Conservation (phyloP, 2,329 filamentous ascomycete genomes). For the Erysiphe pulchra region DNA sequence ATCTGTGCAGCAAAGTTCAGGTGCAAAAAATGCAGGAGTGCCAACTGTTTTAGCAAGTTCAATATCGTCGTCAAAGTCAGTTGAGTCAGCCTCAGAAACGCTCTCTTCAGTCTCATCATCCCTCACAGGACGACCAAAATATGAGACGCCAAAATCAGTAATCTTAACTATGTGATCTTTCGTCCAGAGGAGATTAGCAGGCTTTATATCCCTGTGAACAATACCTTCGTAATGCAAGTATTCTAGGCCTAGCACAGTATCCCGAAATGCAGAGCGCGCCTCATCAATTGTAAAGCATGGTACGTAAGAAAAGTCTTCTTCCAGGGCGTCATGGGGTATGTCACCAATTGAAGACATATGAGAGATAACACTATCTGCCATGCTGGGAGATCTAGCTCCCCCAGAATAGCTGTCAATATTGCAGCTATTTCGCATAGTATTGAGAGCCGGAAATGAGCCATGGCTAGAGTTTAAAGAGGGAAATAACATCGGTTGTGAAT, state of each 20-base stretch:
- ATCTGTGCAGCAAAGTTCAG: conserved; percentile 82
- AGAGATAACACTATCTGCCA: conserved; percentile 43
- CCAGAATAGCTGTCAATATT: conserved; percentile 31
- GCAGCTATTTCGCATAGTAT: conserved; percentile 17
- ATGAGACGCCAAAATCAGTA: conserved; percentile 95
- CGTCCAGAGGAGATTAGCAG: conserved; percentile 84
- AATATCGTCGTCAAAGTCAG: conserved; percentile 73
- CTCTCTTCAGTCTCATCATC: conserved; percentile 57
- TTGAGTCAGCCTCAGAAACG: conserved; percentile 55
- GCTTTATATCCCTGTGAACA: conserved; percentile 86
- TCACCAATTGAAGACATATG: conserved; percentile 41
- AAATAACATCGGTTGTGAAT: conserved; percentile 22
- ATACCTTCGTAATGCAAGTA: conserved; percentile 99
- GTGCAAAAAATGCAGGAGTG: conserved; percentile 91
- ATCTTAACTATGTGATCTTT: conserved; percentile 87
- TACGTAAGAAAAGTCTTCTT: conserved; percentile 79
- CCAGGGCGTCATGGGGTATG: conserved; percentile 38
- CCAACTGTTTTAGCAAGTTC: conserved; percentile 97
- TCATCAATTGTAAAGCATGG: conserved; percentile 74
- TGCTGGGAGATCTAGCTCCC: conserved; percentile 49
- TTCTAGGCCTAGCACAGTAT: conserved; percentile 92
- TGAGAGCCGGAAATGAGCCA: conserved; percentile 27
- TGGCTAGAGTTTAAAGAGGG: conserved; percentile 25
- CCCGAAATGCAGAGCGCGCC: conserved; percentile 64
- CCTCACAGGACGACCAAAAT: conserved; percentile 59